These are phyloP conservation scores for Amanita inopinata DNA, from an alignment of 768 basidiomycete genomes.

Conservation along the genomic window DNA sequence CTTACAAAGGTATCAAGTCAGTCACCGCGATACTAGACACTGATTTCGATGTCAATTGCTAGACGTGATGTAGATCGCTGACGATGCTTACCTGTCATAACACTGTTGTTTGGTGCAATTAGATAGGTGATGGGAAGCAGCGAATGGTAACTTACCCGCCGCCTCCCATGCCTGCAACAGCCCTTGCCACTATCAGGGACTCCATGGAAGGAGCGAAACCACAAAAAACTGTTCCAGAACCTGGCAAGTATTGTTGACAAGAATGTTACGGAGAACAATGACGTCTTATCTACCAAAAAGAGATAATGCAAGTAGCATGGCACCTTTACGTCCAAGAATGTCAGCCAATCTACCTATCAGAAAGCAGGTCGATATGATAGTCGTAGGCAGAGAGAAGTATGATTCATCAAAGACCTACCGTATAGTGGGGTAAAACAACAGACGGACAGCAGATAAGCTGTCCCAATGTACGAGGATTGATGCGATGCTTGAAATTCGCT, in stretches of 20 bases:
- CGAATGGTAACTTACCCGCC: constrained; percentile 59
- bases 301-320: constrained; percentile 75
- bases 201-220: constrained; percentile 85
- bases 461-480: constrained; percentile 81
- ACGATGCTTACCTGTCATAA: constrained; percentile 65
- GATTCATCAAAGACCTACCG: constrained; percentile 44
- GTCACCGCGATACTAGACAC: constrained; percentile 79
- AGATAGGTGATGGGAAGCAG: constrained; percentile 15
- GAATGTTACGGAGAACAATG: constrained; percentile 3
- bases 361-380: constrained; percentile 9
- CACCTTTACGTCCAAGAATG: constrained; percentile 76
- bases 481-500: constrained; percentile 75
- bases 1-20: constrained; percentile 84
- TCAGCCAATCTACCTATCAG: constrained; percentile 69
- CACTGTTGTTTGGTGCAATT: constrained; percentile 32
- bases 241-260: constrained; percentile 25
- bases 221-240: constrained; percentile 76
- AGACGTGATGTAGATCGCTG: constrained; percentile 9
- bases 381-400: background rate
- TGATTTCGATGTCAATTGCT: constrained; percentile 21
- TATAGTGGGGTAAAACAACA: constrained; percentile 90
- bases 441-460: constrained; percentile 77
- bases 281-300: constrained; percentile 57
- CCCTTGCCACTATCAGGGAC: constrained; percentile 67
- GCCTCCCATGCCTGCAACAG: constrained; percentile 87